phyloP scores from a whole-genome alignment of 2,329 filamentous ascomycete species.

The Aspergillus sp. region DNA sequence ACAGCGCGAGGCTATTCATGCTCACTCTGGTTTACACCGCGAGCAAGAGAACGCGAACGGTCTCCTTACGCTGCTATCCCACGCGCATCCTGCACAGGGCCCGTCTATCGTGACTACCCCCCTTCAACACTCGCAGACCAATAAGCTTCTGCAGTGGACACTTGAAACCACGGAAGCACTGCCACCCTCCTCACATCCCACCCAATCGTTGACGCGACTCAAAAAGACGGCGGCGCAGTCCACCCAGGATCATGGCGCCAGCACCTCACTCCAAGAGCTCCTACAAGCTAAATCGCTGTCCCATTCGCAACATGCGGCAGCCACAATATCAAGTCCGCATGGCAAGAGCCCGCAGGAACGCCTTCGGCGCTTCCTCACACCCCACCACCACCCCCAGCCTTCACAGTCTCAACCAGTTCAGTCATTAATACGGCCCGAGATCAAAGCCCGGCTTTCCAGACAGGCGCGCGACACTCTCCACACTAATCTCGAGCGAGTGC shows the following conservation, averaged over 20 bases:
- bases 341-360: not conserved
- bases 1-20: not conserved
- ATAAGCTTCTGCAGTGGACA: not conserved
- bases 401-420: not conserved
- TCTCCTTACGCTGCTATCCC: not conserved
- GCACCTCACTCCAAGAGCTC: not conserved
- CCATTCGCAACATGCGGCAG: not conserved
- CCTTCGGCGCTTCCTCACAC: not conserved
- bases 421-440: not conserved
- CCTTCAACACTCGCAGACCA: not conserved
- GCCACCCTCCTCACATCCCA: not conserved
- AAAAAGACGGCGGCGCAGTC: not conserved
- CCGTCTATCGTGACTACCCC: not conserved
- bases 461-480: not conserved
- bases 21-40: not conserved
- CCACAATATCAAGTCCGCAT: not conserved
- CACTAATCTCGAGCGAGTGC: not conserved
- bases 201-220: not conserved
- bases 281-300: not conserved
- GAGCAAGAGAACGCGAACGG: not conserved
- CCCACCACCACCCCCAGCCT: not conserved
- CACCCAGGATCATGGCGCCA: not conserved
- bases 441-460: not conserved
- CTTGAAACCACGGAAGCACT: not conserved
- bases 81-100: not conserved